These are phyloP conservation scores for Cercospora sesami DNA, from an alignment of 2,329 filamentous ascomycete genomes.

Conservation along the genomic window DNA sequence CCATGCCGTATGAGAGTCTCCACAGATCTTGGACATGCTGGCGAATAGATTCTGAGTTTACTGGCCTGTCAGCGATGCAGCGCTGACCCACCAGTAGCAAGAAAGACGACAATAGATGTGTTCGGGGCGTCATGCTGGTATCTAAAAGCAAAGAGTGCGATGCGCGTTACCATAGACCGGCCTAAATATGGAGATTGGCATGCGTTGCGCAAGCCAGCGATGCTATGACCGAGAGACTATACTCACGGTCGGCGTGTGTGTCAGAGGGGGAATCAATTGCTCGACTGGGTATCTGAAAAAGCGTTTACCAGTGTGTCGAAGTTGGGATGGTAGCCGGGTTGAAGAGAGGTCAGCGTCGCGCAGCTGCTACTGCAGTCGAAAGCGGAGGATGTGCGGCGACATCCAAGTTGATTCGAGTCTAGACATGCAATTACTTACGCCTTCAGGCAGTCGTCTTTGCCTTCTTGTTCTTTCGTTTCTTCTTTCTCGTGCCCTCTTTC, in stretches of 20 bases:
- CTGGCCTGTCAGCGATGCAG: background rate
- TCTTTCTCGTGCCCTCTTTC: slow-evolving; percentile 45
- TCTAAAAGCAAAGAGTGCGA: background rate
- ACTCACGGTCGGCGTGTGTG: background rate
- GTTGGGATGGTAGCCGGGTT: background rate
- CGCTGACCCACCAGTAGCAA: background rate
- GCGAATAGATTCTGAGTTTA: background rate
- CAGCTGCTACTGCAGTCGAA: background rate
- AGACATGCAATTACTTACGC: background rate
- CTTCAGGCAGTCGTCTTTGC: slow-evolving; percentile 4
- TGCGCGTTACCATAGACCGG: background rate
- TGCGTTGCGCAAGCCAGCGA: background rate
- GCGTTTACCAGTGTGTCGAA: background rate
- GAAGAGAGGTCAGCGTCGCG: background rate
- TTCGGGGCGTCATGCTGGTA: background rate
- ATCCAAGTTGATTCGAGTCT: background rate
- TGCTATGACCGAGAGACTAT: background rate
- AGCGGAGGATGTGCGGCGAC: background rate
- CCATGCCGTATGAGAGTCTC: background rate
- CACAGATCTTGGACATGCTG: background rate
- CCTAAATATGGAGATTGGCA: background rate
- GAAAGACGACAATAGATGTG: background rate
- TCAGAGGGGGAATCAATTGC: background rate
- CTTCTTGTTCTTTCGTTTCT: slow-evolving; percentile 25
- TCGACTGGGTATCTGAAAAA: background rate